Conservation (phyloP, 768 basidiomycete genomes). For the Collybiopsis confluens region DNA sequence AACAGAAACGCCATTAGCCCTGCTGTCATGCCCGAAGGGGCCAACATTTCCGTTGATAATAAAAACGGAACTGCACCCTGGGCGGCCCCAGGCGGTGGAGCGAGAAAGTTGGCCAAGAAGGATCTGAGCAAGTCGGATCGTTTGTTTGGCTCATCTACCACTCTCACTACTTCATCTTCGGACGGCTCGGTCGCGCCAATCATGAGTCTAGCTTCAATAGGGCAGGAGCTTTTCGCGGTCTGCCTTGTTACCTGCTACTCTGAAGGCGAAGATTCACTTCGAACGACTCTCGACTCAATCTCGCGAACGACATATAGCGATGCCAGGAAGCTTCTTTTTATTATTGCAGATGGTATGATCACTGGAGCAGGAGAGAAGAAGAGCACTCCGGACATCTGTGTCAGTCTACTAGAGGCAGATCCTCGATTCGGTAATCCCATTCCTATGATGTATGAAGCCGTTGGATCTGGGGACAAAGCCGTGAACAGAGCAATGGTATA, state of each 20-base stretch:
- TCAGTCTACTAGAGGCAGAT: slow-evolving; percentile 86
- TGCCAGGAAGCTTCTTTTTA: slow-evolving; percentile 83
- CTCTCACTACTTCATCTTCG: slow-evolving; percentile 40
- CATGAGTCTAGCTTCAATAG: slow-evolving; percentile 87
- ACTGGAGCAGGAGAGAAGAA: slow-evolving; percentile 94
- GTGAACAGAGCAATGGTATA: slow-evolving; percentile 98
- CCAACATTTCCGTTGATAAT: slow-evolving; percentile 92
- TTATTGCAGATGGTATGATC: slow-evolving; percentile 98
- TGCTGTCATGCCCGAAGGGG: slow-evolving; percentile 94
- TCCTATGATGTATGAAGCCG: slow-evolving; percentile 90
- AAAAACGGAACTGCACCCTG: slow-evolving; percentile 91
- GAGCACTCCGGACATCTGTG: slow-evolving; percentile 96
- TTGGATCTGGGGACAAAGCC: slow-evolving; percentile 84
- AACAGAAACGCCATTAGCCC: slow-evolving; percentile 87
- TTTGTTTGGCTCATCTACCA: slow-evolving; percentile 50
- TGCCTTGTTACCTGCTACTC: slow-evolving; percentile 98
- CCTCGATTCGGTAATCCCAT: slow-evolving; percentile 93
- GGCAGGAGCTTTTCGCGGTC: slow-evolving; percentile 90
- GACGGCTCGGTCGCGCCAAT: slow-evolving; percentile 49
- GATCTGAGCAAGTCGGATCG: slow-evolving; percentile 39
- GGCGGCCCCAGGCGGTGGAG: slow-evolving; percentile 58
- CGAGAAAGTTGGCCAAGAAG: slow-evolving; percentile 45
- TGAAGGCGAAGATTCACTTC: slow-evolving; percentile 90
- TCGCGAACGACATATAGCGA: slow-evolving; percentile 90
- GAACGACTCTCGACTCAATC: slow-evolving; percentile 90